Evolutionary conservation across 2,329 filamentous ascomycete species (phyloP).

Genomic region (Pyricularia sp.): DNA sequence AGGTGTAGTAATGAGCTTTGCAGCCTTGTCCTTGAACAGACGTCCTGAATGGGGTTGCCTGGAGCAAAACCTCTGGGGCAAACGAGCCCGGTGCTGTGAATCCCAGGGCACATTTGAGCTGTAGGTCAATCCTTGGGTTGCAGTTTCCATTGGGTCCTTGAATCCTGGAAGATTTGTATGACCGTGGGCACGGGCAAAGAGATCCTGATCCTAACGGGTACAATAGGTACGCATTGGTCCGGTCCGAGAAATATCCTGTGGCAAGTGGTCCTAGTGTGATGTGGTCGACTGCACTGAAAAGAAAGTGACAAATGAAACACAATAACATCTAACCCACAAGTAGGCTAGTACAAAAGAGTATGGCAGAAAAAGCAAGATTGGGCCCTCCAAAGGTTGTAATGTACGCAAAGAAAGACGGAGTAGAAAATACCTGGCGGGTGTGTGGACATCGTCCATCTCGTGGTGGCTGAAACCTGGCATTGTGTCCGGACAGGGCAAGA

Average conservation of each 20-base stretch:
- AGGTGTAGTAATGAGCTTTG: background rate
- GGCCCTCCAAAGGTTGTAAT: background rate
- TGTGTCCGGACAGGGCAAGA: slow-evolving; percentile 18
- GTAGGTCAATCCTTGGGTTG: background rate
- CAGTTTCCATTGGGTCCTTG: background rate
- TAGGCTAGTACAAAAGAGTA: background rate
- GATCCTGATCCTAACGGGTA: background rate
- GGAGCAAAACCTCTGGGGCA: background rate
- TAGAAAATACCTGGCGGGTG: slow-evolving; percentile 50
- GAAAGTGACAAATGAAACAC: background rate
- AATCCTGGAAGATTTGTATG: background rate
- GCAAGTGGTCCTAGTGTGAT: background rate
- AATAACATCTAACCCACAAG: background rate
- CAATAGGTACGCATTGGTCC: background rate
- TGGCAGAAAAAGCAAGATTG: background rate
- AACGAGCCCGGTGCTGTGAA: background rate
- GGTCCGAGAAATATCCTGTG: background rate
- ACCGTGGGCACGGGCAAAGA: background rate
- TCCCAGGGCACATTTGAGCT: background rate
- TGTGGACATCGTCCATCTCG: slow-evolving; percentile 51
- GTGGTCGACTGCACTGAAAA: background rate
- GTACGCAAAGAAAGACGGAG: slow-evolving; percentile 36
- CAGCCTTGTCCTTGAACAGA: background rate
- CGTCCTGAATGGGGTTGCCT: background rate
- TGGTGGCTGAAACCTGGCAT: slow-evolving; percentile 46